Evolutionary conservation across 23 red algal species (phyloP).

Genomic region (Gracilariopsis chorda): DNA sequence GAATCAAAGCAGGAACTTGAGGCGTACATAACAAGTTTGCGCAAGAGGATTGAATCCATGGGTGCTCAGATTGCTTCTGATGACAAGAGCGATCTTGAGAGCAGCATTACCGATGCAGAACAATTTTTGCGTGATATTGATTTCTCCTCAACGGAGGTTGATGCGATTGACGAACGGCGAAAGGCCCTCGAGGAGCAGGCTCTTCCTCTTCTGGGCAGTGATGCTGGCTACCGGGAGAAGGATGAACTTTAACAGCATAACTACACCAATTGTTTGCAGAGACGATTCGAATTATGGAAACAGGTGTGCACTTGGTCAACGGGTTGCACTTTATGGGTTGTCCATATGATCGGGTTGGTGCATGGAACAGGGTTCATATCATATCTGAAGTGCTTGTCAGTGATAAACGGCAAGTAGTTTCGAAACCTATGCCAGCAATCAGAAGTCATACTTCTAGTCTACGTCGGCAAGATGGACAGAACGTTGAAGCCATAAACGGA

Average conservation of each 20-base stretch:
- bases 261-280: neutral
- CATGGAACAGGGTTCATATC: too few relatives aligned
- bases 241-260: slow-evolving; percentile 33
- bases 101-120: slow-evolving; percentile 50
- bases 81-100: slow-evolving; percentile 58
- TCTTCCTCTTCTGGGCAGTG: slow-evolving; percentile 24
- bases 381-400: too few relatives aligned
- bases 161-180: slow-evolving; percentile 59
- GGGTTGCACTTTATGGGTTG: too few relatives aligned
- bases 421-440: too few relatives aligned
- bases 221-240: slow-evolving; percentile 44
- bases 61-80: slow-evolving; percentile 53
- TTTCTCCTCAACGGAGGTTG: slow-evolving; percentile 54
- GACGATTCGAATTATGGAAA: too few relatives aligned
- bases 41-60: slow-evolving; percentile 56
- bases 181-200: slow-evolving; percentile 57
- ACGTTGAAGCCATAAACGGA: too few relatives aligned
- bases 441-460: too few relatives aligned
- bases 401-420: too few relatives aligned
- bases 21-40: slow-evolving; percentile 74
- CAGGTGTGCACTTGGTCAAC: too few relatives aligned
- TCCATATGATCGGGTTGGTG: too few relatives aligned
- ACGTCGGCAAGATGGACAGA: too few relatives aligned
- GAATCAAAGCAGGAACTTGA: slow-evolving; percentile 90
- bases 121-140: slow-evolving; percentile 59